Conservation (phyloP, 2,329 filamentous ascomycete species). For the Sarocladiaceae sp. region DNA sequence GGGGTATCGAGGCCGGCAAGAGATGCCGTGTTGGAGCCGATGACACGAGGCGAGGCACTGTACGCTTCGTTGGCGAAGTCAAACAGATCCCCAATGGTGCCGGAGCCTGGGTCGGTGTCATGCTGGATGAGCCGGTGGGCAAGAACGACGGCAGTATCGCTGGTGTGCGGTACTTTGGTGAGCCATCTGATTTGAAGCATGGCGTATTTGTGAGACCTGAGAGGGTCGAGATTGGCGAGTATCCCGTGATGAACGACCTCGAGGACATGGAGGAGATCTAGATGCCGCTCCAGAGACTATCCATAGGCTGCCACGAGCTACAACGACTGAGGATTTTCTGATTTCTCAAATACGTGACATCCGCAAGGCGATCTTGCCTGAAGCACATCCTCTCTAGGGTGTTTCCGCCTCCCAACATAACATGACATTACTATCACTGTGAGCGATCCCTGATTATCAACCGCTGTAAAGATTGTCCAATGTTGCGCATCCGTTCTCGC, state of each 20-base stretch:
- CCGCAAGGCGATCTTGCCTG: too few relatives aligned
- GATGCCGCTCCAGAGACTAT: too few relatives aligned
- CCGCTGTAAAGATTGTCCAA: too few relatives aligned
- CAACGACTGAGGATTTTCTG: too few relatives aligned
- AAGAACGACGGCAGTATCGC: conserved; percentile 77
- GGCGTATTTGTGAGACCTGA: conserved; percentile 78
- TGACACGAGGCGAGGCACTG: conserved; percentile 64
- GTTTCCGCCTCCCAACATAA: too few relatives aligned
- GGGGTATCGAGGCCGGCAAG: conserved; percentile 61
- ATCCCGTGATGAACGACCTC: conserved; percentile 64
- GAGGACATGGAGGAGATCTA: conserved; percentile 75
- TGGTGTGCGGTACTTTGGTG: conserved; percentile 65
- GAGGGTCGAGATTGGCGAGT: conserved; percentile 73
- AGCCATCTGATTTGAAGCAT: conserved; percentile 59
- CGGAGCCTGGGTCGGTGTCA: conserved; percentile 69
- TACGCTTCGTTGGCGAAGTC: conserved; percentile 70
- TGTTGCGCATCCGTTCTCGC: too few relatives aligned
- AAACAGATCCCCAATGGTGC: conserved; percentile 65
- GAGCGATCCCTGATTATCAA: too few relatives aligned
- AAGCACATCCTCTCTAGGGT: too few relatives aligned
- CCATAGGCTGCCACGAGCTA: too few relatives aligned
- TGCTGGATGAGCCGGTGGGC: conserved; percentile 74
- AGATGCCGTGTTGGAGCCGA: conserved; percentile 63
- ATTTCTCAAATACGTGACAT: too few relatives aligned
- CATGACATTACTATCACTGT: too few relatives aligned